Base-by-base conservation (phyloP, 2,329 filamentous ascomycete species). In the Cadophora gregata region DNA sequence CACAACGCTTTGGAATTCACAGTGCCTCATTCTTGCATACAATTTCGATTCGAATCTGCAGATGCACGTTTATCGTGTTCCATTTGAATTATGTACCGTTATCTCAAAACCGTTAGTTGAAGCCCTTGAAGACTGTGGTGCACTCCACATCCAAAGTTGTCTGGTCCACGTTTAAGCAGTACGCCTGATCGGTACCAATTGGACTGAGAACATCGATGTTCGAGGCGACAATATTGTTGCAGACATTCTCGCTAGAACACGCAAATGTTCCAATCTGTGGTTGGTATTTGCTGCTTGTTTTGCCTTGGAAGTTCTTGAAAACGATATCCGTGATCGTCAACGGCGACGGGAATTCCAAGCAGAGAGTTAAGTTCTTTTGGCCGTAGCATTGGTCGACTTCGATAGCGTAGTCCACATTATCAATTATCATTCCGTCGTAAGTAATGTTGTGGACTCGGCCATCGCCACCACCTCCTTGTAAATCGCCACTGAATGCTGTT, bases 301-400 rank as follows among this genome's bases (percentile, higher is more conserved):
- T 84, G 0, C 87, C 87, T 25, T 75, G 76, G 74, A 90, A 84
- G 69, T 88, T 84, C 67, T 80, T 84, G 73, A 89, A 85, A 4
- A 80, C 78, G 56, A 89, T 78, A 67, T 88, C 82, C 21, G 80
- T 81, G 68, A 89, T 88, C 0, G 83, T 87, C 66, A 88, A 70
- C 21, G 76, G 72, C 64, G 84, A 85, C 2, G 87, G 87, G 72
- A 79, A 86, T 75, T 85, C 71, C 51, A 85, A 82, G 78, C 87
- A 90, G n/a, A 88, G 80, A 2, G 86, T 88, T 59, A 85, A 73
- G 72, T 90, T 89, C 67, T 80, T 84, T 77, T 89, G 86, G 9
- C 86, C 86, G 67, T 89, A 88, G 79, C 87, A 90, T 75, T 90
- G 87, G n/a, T 86, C 86, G 58, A 89, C 80, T 67, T 88, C 85